Conservation (phyloP, 2,329 filamentous ascomycete species). For the Ophiocordyceps camponoti-saundersi region DNA sequence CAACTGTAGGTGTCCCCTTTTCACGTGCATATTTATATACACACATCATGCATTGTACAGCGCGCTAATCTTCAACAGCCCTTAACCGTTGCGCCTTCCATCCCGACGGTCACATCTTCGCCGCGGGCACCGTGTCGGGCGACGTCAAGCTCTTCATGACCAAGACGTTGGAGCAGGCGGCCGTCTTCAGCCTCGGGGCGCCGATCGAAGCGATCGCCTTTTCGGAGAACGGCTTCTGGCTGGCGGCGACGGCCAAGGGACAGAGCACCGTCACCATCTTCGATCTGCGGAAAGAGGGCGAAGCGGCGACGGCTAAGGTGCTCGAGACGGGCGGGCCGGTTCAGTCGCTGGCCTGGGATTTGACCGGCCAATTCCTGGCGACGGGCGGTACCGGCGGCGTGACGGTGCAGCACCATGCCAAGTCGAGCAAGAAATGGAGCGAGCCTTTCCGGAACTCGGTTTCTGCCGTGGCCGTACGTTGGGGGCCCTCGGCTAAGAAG, state of each 20-base stretch:
- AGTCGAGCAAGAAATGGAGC: conserved; percentile 74
- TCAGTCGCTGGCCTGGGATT: conserved; percentile 72
- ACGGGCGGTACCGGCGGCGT: conserved; percentile 65
- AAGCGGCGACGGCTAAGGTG: conserved; percentile 64
- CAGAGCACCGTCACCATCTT: conserved; percentile 73
- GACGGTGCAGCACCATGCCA: conserved; percentile 78
- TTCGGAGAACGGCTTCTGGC: conserved; percentile 94
- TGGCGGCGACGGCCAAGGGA: conserved; percentile 65
- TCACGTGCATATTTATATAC: neutral
- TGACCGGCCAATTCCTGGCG: conserved; percentile 83
- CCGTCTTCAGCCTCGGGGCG: conserved; percentile 51
- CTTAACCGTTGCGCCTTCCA: conserved; percentile 74
- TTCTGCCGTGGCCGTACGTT: conserved; percentile 54
- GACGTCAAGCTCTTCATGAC: conserved; percentile 83
- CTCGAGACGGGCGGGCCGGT: conserved; percentile 71
- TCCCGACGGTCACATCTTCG: conserved; percentile 89
- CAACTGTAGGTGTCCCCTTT: conserved; percentile 42
- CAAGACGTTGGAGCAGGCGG: conserved; percentile 60
- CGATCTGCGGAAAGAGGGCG: conserved; percentile 83
- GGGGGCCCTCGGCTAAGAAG: conserved; percentile 60
- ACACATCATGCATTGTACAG: neutral
- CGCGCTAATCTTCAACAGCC: conserved; percentile 24
- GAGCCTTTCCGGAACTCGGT: conserved; percentile 67
- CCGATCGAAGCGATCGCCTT: conserved; percentile 66
- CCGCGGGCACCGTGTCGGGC: conserved; percentile 62